Percentiles rank a stretch among this genome's conserved stretches.
phyloP scores from a whole-genome alignment of 257 asterid species.

The Petunia secreta region DNA sequence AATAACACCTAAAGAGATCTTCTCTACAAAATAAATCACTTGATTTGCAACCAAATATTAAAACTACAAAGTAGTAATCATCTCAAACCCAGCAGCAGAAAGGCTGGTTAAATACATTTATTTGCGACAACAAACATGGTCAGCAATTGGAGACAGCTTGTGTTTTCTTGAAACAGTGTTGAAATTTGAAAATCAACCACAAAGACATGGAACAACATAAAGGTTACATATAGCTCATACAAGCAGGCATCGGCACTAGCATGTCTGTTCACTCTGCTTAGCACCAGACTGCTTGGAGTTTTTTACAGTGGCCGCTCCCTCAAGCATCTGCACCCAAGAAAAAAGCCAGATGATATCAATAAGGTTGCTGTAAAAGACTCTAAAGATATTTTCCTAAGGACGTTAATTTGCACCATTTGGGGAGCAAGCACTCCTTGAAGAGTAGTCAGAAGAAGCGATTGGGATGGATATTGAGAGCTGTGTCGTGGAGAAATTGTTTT shows the following conservation, averaged over 20 bases:
- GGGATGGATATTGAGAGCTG: slow-evolving; percentile 88
- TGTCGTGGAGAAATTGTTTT: slow-evolving; percentile 65
- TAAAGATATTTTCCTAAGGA: background rate
- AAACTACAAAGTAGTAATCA: background rate
- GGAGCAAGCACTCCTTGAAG: slow-evolving; percentile 58
- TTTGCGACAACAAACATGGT: background rate
- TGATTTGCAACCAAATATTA: background rate
- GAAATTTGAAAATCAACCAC: slow-evolving; percentile 4
- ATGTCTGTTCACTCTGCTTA: background rate
- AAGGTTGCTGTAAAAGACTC: background rate
- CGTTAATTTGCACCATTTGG: slow-evolving; percentile 59
- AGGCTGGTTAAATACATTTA: slow-evolving; percentile 2
- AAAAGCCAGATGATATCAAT: slow-evolving; percentile 7
- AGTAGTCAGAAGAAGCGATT: slow-evolving; percentile 58
- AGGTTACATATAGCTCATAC: slow-evolving; percentile 21
- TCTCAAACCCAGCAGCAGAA: background rate
- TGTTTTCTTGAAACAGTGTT: background rate
- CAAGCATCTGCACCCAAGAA: slow-evolving; percentile 53
- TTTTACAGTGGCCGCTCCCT: slow-evolving; percentile 37
- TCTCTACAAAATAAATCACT: background rate
- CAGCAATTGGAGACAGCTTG: background rate
- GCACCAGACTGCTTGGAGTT: slow-evolving; percentile 29
- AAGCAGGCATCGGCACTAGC: slow-evolving; percentile 5
- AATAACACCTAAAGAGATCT: background rate
- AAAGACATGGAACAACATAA: slow-evolving; percentile 1